Percentiles rank a stretch among this genome's conserved stretches.
These are phyloP conservation scores for Pugionium dolabratum DNA, from an alignment of 345 rosid species.

Conservation along the genomic window DNA sequence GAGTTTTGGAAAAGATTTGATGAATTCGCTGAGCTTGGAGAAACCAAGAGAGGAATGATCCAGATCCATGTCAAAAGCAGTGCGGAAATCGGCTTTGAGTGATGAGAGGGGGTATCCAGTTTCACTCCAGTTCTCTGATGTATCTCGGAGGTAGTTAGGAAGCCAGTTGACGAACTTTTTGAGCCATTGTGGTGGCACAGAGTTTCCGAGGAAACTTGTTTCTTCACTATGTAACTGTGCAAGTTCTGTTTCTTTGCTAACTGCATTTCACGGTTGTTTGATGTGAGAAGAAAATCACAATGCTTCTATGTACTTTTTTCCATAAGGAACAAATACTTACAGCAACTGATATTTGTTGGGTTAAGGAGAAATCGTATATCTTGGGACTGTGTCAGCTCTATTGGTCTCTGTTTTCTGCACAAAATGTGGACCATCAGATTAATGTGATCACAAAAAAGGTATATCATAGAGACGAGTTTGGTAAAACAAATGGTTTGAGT, in stretches of 20 bases:
- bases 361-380: slow-evolving; percentile 82
- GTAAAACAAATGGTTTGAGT: slow-evolving; percentile 16
- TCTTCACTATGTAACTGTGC: slow-evolving; percentile 43
- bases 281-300: slow-evolving; percentile 34
- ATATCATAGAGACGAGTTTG: neutral
- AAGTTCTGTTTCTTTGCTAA: slow-evolving; percentile 47
- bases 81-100: slow-evolving; percentile 72
- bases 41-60: slow-evolving; percentile 78
- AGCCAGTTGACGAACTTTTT: slow-evolving; percentile 66
- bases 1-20: slow-evolving; percentile 57
- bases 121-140: slow-evolving; percentile 38
- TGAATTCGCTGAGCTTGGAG: slow-evolving; percentile 72
- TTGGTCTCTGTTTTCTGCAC: slow-evolving; percentile 71
- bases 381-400: slow-evolving; percentile 79
- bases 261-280: slow-evolving; percentile 42
- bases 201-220: slow-evolving; percentile 11
- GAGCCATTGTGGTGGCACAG: slow-evolving; percentile 55
- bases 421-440: slow-evolving; percentile 22
- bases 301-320: neutral
- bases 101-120: slow-evolving; percentile 76
- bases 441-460: slow-evolving; percentile 17
- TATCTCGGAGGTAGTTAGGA: slow-evolving; percentile 51
- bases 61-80: slow-evolving; percentile 58
- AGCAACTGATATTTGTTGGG: slow-evolving; percentile 52
- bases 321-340: slow-evolving; percentile 49